Percentiles rank a stretch among this genome's conserved stretches.
phyloP scores from a whole-genome alignment of 2,329 filamentous ascomycete genomes.

The Penicillium sp. region DNA sequence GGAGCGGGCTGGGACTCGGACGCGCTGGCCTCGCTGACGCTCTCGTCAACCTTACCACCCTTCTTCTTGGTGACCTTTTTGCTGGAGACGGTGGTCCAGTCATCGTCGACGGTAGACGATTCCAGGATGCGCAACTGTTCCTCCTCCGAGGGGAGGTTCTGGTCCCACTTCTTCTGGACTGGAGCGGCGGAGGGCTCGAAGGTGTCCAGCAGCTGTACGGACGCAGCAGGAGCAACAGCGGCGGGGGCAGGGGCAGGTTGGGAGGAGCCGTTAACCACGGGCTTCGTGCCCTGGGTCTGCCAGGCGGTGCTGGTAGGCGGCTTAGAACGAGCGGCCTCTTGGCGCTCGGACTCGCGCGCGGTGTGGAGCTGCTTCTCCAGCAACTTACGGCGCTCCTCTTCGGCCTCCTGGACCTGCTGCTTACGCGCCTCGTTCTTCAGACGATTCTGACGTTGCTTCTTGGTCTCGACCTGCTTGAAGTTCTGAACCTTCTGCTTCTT shows the following conservation, averaged over 20 bases:
- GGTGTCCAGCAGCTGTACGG: constrained; percentile 45
- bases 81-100: constrained; percentile 63
- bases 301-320: constrained; percentile 57
- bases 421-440: constrained; percentile 84
- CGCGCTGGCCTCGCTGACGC: constrained; percentile 48
- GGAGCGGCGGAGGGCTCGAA: constrained; percentile 37
- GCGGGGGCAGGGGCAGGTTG: constrained; percentile 19
- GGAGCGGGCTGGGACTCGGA: constrained; percentile 36
- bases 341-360: constrained; percentile 81
- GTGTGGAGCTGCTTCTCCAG: constrained; percentile 81
- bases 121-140: constrained; percentile 60
- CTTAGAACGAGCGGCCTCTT: constrained; percentile 61
- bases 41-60: constrained; percentile 44
- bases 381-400: constrained; percentile 73
- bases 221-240: constrained; percentile 15
- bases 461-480: constrained; percentile 72
- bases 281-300: constrained; percentile 45
- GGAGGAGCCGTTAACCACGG: constrained; percentile 27
- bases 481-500: constrained; percentile 63
- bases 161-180: constrained; percentile 46
- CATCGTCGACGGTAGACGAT: constrained; percentile 51
- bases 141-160: constrained; percentile 60
- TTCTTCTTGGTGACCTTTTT: constrained; percentile 58
- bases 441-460: constrained; percentile 94
- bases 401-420: constrained; percentile 71